phyloP scores from a whole-genome alignment of 805 yeast species.

The Saturnispora gosingensis region DNA sequence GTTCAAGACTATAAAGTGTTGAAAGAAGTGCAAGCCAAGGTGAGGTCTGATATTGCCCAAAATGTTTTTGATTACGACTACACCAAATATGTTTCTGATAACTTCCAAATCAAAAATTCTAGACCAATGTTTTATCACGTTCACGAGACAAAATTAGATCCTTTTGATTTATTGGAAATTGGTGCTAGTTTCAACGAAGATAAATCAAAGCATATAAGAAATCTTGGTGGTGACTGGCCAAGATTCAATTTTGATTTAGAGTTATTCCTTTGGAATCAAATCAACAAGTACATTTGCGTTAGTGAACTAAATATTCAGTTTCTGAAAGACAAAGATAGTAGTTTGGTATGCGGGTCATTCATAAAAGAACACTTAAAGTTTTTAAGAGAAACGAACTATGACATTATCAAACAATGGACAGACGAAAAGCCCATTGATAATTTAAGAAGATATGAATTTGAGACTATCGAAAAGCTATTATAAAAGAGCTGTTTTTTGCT shows the following conservation, averaged over 20 bases:
- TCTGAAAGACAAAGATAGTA: slow-evolving; percentile 8
- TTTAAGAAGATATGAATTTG: slow-evolving; percentile 4
- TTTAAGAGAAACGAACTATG: slow-evolving; percentile 6
- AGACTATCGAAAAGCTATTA: background rate
- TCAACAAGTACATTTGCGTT: slow-evolving; percentile 15
- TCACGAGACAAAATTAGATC: slow-evolving; percentile 41
- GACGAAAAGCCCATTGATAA: slow-evolving; percentile 8
- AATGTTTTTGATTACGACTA: slow-evolving; percentile 13
- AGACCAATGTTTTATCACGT: slow-evolving; percentile 29
- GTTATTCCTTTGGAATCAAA: slow-evolving; percentile 16
- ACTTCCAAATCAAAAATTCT: slow-evolving; percentile 14
- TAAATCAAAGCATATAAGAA: slow-evolving; percentile 10
- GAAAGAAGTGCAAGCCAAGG: slow-evolving; percentile 14
- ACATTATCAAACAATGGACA: slow-evolving; percentile 3
- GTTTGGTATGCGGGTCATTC: slow-evolving; percentile 9
- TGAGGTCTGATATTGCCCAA: slow-evolving; percentile 8
- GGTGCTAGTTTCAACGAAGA: slow-evolving; percentile 10
- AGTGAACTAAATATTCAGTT: slow-evolving; percentile 5
- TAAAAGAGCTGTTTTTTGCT: background rate
- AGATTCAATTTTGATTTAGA: slow-evolving; percentile 17
- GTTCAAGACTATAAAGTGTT: background rate
- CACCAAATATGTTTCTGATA: slow-evolving; percentile 10
- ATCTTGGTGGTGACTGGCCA: slow-evolving; percentile 18
- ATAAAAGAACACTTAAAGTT: slow-evolving; percentile 10
- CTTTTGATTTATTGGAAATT: slow-evolving; percentile 26